phyloP scores from a whole-genome alignment of 2,329 filamentous ascomycete species.

The Plectosphaerella cucumerina region DNA sequence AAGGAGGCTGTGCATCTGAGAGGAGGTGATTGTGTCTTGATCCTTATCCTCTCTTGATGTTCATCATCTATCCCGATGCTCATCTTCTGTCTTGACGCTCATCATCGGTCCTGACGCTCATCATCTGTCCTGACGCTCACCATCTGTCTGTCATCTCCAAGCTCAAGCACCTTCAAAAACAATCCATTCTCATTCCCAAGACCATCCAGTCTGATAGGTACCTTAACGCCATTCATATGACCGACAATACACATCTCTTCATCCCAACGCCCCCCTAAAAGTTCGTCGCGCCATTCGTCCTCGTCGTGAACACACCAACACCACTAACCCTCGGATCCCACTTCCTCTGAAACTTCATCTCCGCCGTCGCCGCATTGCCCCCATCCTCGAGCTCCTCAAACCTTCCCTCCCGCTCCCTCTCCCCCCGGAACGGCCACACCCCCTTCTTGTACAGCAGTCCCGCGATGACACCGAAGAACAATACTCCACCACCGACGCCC shows the following conservation, averaged over 20 bases:
- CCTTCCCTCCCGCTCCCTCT: constrained; percentile 2
- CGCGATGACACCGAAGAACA: constrained; percentile 8
- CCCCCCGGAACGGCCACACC: constrained; percentile 7
- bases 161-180: no score
- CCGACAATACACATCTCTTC: constrained; percentile 9
- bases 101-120: no score
- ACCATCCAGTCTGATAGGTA: no score
- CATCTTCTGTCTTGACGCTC: no score
- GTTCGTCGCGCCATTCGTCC: not conserved
- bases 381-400: constrained; percentile 10
- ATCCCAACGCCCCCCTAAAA: constrained; percentile 3
- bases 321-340: constrained; percentile 10
- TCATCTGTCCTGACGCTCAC: no score
- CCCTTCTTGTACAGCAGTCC: constrained; percentile 11
- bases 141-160: no score
- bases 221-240: constrained; percentile 1
- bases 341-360: constrained; percentile 10
- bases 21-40: no score
- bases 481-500: constrained; percentile 10
- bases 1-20: no score
- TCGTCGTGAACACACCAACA: not conserved
- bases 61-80: no score
- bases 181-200: no score
- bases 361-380: constrained; percentile 7
- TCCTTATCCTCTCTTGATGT: no score